Percentiles rank a stretch among this genome's conserved stretches.
Conservation (phyloP, 176 grass and related monocot species). For the Dendrocalamus sinicus region DNA sequence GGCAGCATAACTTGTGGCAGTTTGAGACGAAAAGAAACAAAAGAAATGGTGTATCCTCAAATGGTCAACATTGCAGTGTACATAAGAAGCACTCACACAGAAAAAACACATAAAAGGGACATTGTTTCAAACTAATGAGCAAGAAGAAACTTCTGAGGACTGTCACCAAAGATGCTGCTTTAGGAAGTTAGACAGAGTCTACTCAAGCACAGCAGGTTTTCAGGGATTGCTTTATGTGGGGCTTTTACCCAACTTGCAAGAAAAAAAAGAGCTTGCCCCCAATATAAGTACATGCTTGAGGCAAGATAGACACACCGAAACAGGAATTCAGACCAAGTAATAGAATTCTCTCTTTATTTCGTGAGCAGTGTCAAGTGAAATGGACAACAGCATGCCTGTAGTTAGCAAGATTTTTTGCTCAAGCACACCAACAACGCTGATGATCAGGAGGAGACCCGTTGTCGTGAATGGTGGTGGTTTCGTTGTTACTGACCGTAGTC, state of each 20-base stretch:
- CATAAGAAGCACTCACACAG: slow-evolving; percentile 21
- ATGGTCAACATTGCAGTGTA: not conserved
- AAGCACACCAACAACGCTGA: slow-evolving; percentile 46
- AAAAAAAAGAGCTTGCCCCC: slow-evolving; percentile 26
- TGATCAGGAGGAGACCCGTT: slow-evolving; percentile 70
- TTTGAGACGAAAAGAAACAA: slow-evolving; percentile 42
- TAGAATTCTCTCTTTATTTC: slow-evolving; percentile 12
- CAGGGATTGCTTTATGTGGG: slow-evolving; percentile 49
- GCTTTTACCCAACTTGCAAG: slow-evolving; percentile 45
- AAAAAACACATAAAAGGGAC: slow-evolving; percentile 18
- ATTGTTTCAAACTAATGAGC: slow-evolving; percentile 34
- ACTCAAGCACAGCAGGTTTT: slow-evolving; percentile 41
- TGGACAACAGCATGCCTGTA: slow-evolving; percentile 60
- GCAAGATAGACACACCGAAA: slow-evolving; percentile 46
- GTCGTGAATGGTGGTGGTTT: slow-evolving; percentile 85
- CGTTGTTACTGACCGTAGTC: slow-evolving; percentile 63
- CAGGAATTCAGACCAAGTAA: slow-evolving; percentile 30
- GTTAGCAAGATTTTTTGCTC: slow-evolving; percentile 91
- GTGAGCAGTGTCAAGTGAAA: slow-evolving; percentile 36
- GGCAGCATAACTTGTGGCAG: slow-evolving; percentile 6
- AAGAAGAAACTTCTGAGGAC: slow-evolving; percentile 56
- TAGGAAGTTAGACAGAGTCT: slow-evolving; percentile 49
- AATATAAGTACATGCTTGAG: slow-evolving; percentile 60
- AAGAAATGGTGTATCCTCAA: not conserved
- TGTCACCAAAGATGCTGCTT: slow-evolving; percentile 57